A percentile compares a stretch with the other conserved stretches of the same genome.
Evolutionary conservation across 2,329 filamentous ascomycete genomes (phyloP).

Genomic region (Pseudogymnoascus sp.): DNA sequence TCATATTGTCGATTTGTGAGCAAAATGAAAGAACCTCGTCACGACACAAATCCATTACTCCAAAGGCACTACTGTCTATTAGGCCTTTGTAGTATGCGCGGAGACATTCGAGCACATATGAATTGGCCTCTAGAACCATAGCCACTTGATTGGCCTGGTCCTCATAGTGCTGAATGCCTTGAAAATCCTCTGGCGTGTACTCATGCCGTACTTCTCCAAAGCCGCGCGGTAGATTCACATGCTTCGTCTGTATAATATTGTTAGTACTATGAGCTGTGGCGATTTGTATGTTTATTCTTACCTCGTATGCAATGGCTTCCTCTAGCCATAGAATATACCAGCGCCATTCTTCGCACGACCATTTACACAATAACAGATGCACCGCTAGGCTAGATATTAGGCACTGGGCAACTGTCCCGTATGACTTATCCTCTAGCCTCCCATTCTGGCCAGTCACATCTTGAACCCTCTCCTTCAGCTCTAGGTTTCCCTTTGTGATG

Average conservation of each 20-base stretch:
- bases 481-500: slow-evolving; percentile 28
- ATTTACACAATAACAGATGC: slow-evolving; percentile 32
- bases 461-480: slow-evolving; percentile 25
- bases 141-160: slow-evolving; percentile 31
- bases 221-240: not conserved
- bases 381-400: slow-evolving; percentile 30
- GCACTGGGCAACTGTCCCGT: slow-evolving; percentile 25
- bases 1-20: slow-evolving; percentile 28
- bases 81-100: slow-evolving; percentile 24
- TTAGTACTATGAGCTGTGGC: slow-evolving; percentile 6
- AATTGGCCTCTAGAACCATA: slow-evolving; percentile 32
- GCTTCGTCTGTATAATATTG: not conserved
- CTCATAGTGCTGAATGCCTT: slow-evolving; percentile 30
- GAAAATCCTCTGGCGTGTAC: slow-evolving; percentile 25
- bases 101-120: slow-evolving; percentile 29
- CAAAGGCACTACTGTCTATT: slow-evolving; percentile 20
- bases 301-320: slow-evolving; percentile 25
- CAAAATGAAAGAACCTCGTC: slow-evolving; percentile 23
- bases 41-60: slow-evolving; percentile 14
- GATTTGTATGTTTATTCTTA: slow-evolving; percentile 14
- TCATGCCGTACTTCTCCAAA: not conserved
- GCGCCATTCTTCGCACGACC: slow-evolving; percentile 35
- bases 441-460: slow-evolving; percentile 27
- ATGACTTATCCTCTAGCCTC: slow-evolving; percentile 27
- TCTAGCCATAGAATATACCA: slow-evolving; percentile 34